Percentiles rank a stretch among this genome's conserved stretches.
Conservation (phyloP, 2,329 filamentous ascomycete species). For the Neodidymelliopsis sp. region DNA sequence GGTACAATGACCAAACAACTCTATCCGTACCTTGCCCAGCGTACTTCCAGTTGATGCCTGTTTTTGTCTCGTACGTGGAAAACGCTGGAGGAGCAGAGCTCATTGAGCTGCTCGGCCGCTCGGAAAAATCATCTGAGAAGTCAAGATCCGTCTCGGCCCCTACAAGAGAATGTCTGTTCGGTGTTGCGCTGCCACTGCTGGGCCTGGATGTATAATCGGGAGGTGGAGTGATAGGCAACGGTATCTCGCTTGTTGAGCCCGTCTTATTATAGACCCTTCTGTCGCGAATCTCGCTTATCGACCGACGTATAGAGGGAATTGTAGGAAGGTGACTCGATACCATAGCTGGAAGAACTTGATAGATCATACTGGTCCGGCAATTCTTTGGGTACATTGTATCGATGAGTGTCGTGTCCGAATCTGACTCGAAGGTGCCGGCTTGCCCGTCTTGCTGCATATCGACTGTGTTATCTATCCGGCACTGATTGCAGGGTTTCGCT, state of each 20-base stretch:
- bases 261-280: slow-evolving; percentile 27
- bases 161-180: slow-evolving; percentile 24
- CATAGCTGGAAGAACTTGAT: slow-evolving; percentile 61
- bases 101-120: slow-evolving; percentile 32
- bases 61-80: slow-evolving; percentile 37
- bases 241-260: slow-evolving; percentile 25
- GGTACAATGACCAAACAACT: not conserved
- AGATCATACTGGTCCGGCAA: slow-evolving; percentile 55
- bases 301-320: slow-evolving; percentile 57
- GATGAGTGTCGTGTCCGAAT: slow-evolving; percentile 15
- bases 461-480: slow-evolving; percentile 22
- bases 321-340: slow-evolving; percentile 61
- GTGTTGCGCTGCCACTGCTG: slow-evolving; percentile 31
- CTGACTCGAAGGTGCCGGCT: slow-evolving; percentile 1
- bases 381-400: slow-evolving; percentile 22
- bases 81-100: slow-evolving; percentile 29
- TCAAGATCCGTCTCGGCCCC: slow-evolving; percentile 31
- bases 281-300: slow-evolving; percentile 38
- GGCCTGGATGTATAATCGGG: slow-evolving; percentile 43
- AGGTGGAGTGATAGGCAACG: slow-evolving; percentile 47
- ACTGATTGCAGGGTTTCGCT: slow-evolving; percentile 10
- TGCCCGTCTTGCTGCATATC: slow-evolving; percentile 16
- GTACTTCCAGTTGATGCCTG: slow-evolving; percentile 60
- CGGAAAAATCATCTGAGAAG: slow-evolving; percentile 36
- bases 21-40: slow-evolving; percentile 56